phyloP scores from a whole-genome alignment of 1,284 basidiomycete genomes.

The Ganoderma leucocontextum region DNA sequence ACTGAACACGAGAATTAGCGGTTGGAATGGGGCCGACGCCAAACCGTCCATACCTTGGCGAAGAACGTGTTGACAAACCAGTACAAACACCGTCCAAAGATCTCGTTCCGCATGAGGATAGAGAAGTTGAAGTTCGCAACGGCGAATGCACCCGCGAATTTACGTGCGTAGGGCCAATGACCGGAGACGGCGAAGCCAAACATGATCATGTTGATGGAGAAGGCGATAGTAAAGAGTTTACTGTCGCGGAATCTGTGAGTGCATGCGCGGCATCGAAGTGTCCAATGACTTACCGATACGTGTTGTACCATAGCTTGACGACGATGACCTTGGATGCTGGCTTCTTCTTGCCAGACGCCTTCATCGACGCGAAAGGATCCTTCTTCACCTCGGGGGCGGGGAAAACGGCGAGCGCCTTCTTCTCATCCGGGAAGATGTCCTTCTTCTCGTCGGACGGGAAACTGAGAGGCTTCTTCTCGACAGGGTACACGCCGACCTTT shows the following conservation, averaged over 20 bases:
- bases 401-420: conserved; percentile 42
- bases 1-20: conserved; percentile 48
- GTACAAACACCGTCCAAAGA: conserved; percentile 63
- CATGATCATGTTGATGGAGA: conserved; percentile 66
- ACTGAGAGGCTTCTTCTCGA: conserved; percentile 45
- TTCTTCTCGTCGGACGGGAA: conserved; percentile 46
- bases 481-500: conserved; percentile 38
- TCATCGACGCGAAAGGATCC: conserved; percentile 46
- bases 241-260: conserved; percentile 44
- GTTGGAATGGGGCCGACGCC: neutral
- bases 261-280: neutral
- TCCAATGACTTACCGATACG: conserved; percentile 57
- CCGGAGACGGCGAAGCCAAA: conserved; percentile 69
- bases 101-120: conserved; percentile 64
- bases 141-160: conserved; percentile 68
- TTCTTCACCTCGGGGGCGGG: conserved; percentile 50
- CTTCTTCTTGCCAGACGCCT: conserved; percentile 46
- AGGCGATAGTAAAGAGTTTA: conserved; percentile 70
- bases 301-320: conserved; percentile 74
- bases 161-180: conserved; percentile 67
- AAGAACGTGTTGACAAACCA: conserved; percentile 58
- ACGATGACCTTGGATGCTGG: conserved; percentile 64
- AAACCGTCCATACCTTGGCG: conserved; percentile 58
- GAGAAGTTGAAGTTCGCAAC: conserved; percentile 61
- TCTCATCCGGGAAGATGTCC: conserved; percentile 42